Base-by-base conservation (phyloP, 2,329 filamentous ascomycete genomes). In the Calonectria naviculata region DNA sequence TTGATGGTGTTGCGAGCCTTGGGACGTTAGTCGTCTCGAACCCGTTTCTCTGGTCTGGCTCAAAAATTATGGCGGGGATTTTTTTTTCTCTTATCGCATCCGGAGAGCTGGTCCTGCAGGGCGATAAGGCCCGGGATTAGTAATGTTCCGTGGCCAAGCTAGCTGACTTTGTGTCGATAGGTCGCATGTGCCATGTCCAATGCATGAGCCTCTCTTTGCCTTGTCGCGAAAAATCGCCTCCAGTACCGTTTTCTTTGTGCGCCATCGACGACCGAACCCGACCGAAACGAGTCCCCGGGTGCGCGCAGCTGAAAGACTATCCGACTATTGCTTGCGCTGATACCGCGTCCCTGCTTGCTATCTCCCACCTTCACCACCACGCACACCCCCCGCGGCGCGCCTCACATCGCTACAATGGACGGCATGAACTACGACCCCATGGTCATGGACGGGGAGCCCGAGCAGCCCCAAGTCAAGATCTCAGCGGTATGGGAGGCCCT, bases 361-460 rank as follows among this genome's bases (percentile, higher is more conserved):
- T 64, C 54, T 47, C 31, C 31, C 68, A 67, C 24, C 47, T 36
- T 34, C 31, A 42, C 21, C 71, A 49, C 42, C 42, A 24, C 42
- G 17, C 24, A 49, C n/a, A 36, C 67, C 65, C 61, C 65, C 62
- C 47, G 44, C 65, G 47, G 65, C 58, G 71, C 71, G 71, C 73
- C 68, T 68, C 52, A 72, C 60, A 67, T 71, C 62, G 65, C 68
- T 74, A 79, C 72, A 64, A 84, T 84, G 83, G 83, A 84, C 73
- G 81, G 81, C 67, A 90, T 91, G 89, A 88, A 91, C 75, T 91
- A 90, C 82, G 89, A 91, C 74, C 84, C 87, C 41, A 89, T 90
- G 87, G 87, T 88, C 80, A 87, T 90, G 84, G 89, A 91, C 75
- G 87, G 85, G 80, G 89, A 91, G 82, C 83, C 87, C 52, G 83